These are phyloP conservation scores for Amanita muscaria DNA, from an alignment of 768 basidiomycete genomes.

Conservation along the genomic window DNA sequence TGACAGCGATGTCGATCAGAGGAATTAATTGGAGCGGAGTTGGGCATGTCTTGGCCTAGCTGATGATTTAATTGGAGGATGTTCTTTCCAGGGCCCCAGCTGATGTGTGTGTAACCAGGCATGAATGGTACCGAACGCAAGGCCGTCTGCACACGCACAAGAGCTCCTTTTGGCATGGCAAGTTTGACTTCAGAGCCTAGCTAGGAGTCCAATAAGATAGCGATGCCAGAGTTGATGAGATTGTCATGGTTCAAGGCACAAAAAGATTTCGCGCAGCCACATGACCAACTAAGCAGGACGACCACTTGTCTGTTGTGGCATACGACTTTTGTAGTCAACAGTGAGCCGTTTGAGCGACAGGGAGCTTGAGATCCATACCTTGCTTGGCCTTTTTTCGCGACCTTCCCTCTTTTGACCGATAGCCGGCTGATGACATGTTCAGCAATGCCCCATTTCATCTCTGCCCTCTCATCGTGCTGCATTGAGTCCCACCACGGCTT, in stretches of 20 bases:
- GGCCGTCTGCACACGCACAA: slow-evolving; percentile 56
- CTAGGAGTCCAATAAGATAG: slow-evolving; percentile 33
- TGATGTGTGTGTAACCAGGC: no score
- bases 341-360: slow-evolving; percentile 3
- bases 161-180: slow-evolving; percentile 50
- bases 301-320: slow-evolving; percentile 54
- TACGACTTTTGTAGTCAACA: slow-evolving; percentile 23
- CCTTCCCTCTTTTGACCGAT: slow-evolving; percentile 50
- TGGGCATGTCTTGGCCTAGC: slow-evolving; percentile 39
- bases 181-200: slow-evolving; percentile 55
- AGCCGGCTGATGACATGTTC: slow-evolving; percentile 77
- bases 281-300: slow-evolving; percentile 59
- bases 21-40: no score
- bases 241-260: slow-evolving; percentile 39
- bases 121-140: slow-evolving; percentile 69
- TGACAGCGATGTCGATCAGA: no score
- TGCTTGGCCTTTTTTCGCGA: slow-evolving; percentile 41
- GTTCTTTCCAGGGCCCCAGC: slow-evolving; percentile 32
- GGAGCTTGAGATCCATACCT: slow-evolving; percentile 51
- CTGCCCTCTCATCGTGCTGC: slow-evolving; percentile 38
- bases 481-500: slow-evolving; percentile 57
- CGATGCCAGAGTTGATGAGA: slow-evolving; percentile 48
- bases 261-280: slow-evolving; percentile 35
- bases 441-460: slow-evolving; percentile 46
- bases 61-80: slow-evolving; percentile 42